Conservation (phyloP, 2,329 filamentous ascomycete species). For the Cadophora luteo-olivacea region DNA sequence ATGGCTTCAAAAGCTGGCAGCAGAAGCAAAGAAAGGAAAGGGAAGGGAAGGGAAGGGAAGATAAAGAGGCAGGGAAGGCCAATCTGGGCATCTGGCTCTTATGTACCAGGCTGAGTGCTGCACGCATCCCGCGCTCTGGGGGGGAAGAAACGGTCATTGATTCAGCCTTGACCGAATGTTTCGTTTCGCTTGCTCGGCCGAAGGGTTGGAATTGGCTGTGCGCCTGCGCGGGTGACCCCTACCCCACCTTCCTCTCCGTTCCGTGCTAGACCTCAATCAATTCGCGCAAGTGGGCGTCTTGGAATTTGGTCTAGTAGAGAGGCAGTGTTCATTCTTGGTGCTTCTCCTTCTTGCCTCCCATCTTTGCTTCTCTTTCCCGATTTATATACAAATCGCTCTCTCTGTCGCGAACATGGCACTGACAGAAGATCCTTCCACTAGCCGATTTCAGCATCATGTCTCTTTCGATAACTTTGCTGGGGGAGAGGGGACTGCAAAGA, state of each 20-base stretch:
- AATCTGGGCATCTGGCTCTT: conserved; percentile 37
- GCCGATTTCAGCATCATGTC: conserved; percentile 70
- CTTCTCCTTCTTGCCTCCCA: conserved; percentile 6
- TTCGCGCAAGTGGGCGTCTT: conserved; percentile 29
- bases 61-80: background rate
- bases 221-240: conserved; percentile 28
- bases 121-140: conserved; percentile 19
- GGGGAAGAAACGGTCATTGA: background rate
- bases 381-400: background rate
- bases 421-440: conserved; percentile 37
- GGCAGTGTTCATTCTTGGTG: background rate
- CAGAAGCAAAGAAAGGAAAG: background rate
- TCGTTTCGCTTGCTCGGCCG: conserved; percentile 24
- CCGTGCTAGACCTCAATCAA: conserved; percentile 21
- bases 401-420: conserved; percentile 35
- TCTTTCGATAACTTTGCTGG: conserved; percentile 78
- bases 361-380: conserved; percentile 3
- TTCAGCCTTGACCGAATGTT: conserved; percentile 30
- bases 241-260: conserved; percentile 34
- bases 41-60: background rate
- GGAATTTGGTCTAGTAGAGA: conserved; percentile 12
- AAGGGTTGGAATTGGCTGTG: conserved; percentile 13
- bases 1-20: conserved; percentile 9
- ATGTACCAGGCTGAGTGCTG: conserved; percentile 46
- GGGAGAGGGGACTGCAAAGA: conserved; percentile 64